Base-by-base conservation (phyloP, 1,284 basidiomycete species). In the Cutaneotrichosporon spelunceum region DNA sequence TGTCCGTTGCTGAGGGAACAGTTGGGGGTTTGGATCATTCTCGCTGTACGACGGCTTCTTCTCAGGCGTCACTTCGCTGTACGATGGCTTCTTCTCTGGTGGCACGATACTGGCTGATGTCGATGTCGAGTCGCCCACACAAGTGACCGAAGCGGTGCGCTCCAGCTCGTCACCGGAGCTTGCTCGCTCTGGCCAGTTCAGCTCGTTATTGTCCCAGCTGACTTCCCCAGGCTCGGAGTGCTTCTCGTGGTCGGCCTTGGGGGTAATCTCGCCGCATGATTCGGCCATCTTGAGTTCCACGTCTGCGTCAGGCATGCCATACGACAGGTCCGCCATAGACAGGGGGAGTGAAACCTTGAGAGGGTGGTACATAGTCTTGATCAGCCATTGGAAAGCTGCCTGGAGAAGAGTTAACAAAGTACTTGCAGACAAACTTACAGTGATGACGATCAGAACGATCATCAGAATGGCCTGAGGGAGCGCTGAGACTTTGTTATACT, bases 361-460 rank as follows among this genome's bases (percentile, higher is more conserved):
- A 4, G 85, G 85, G 79, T 68, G 63, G 64, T 78, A 81, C 10
- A 88, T 89, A 67, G 84, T 83, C 69, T 84, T 84, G 66, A 93
- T 82, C 61, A 88, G 79, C 24, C 83, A 73, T 42, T 93, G 83
- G 82, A 85, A 88, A 63, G 87, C 85, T 0, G 82, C 49, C 57
- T 58, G 48, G 23, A n/a, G n/a, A 10, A 27, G 19, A 6, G 29
- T 36, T 16, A 39, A 19, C 23, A 8, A 3, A 19, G 19, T 2
- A 4, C 81, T 87, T 90, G 61, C n/a, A 29, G 4, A 8, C 5
- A 11, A 13, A 78, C 86, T 77, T 68, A 90, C 86, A 3, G 93
- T 95, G 65, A 91, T 69, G 14, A 86, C 79, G 67, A 96, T 89
- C 52, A 97, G 80, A 5, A 93, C 84, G 42, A 96, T 76, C 88